Percentiles rank a stretch among this genome's conserved stretches.
phyloP scores from a whole-genome alignment of 371 early-diverging fungal genomes.

The Blakeslea trispora region DNA sequence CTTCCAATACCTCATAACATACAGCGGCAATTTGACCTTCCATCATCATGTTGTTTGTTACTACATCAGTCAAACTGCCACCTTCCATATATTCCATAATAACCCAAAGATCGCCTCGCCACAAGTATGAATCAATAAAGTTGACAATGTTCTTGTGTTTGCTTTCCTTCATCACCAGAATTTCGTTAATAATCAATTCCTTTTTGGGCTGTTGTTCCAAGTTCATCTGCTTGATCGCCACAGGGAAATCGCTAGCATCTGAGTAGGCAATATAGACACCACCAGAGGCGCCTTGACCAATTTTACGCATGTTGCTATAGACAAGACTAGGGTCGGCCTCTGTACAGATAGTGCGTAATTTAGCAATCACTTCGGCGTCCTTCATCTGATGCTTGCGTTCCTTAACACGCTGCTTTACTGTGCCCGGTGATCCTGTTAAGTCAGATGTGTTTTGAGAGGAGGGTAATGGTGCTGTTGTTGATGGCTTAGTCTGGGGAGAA shows the following conservation, averaged over 20 bases:
- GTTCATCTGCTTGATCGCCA: conserved; percentile 97
- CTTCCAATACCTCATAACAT: conserved; percentile 87
- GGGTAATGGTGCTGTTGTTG: no score
- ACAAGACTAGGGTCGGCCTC: conserved; percentile 83
- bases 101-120: conserved; percentile 89
- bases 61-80: conserved; percentile 90
- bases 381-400: conserved; percentile 47
- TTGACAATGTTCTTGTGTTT: conserved; percentile 96
- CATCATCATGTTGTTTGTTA: conserved; percentile 90
- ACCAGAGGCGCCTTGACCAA: conserved; percentile 97
- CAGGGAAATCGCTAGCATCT: conserved; percentile 64
- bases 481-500: background rate
- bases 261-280: conserved; percentile 90
- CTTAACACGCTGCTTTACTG: conserved; percentile 50
- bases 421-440: conserved; percentile 43
- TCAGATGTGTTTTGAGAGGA: conserved; percentile 20
- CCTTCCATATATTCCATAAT: conserved; percentile 99
- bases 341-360: conserved; percentile 86
- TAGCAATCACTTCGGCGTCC: conserved; percentile 79
- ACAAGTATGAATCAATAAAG: conserved; percentile 91
- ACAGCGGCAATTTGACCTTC: conserved; percentile 95
- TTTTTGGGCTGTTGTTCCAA: conserved; percentile 94
- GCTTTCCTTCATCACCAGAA: conserved; percentile 91
- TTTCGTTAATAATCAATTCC: conserved; percentile 96
- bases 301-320: conserved; percentile 85